Base-by-base conservation (phyloP, 2,329 filamentous ascomycete genomes). In the Cercospora sp. region DNA sequence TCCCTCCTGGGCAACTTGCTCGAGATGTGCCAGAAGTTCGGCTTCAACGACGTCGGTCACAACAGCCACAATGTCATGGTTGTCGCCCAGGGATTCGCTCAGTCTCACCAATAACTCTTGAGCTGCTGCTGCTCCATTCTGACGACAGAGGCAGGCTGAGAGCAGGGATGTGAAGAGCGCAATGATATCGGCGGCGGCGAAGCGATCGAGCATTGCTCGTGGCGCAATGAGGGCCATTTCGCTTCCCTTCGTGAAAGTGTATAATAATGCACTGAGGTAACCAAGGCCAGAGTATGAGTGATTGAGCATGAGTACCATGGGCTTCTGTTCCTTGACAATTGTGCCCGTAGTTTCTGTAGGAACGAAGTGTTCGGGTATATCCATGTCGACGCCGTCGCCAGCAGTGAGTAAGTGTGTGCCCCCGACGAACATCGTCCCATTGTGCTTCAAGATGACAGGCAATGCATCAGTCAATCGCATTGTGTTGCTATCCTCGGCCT, bases 11-110 rank as follows among this genome's bases (percentile, higher is more conserved):
- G 87, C 86, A 51, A 90, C 87, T 70, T 82, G 80, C 63, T 81
- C 79, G 9, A 81, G 80, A 69, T 83, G 79, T 13, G 79, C 79
- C 55, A 85, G 80, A 2, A 88, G 77, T 70, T 87, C 87, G 73
- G 88, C 83, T 73, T 98, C 95, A 73, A 98, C 90, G 1, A 94
- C 92, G 69, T 96, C 91, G 73, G 93, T 91, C 30, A 98, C 83
- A 51, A 97, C 87, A 10, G 88, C 88, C 63, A 97, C 86, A 63
- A 98, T 90, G 77, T 97, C 94, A 66, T 82, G 80, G 63, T 86
- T 89, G 40, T 86, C 83, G 26, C 81, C 81, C 12, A 87, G 74
- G 9, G 83, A 81, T 71, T 83, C 82, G 68, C 84, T 85, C 13
- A 85, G 78, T 71, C 84, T 80, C 66, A 83, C 83, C 30, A 88